Conservation (phyloP, 306 rosid species). For the Trichosanthes cucumerina region DNA sequence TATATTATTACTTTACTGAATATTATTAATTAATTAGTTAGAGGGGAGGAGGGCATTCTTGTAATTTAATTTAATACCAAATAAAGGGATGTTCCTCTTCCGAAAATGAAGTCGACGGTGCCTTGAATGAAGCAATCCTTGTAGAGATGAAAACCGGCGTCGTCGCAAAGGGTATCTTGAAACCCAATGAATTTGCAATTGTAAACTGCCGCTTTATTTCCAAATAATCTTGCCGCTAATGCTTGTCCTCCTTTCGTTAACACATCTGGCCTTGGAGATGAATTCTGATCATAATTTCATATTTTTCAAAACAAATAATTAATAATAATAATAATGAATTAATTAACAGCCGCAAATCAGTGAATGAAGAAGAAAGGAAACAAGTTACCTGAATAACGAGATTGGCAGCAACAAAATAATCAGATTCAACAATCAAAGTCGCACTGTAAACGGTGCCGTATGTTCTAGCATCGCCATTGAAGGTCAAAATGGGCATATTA, state of each 20-base stretch:
- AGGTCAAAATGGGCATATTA: slow-evolving; percentile 29
- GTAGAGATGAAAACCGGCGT: slow-evolving; percentile 30
- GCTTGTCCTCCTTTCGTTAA: slow-evolving; percentile 26
- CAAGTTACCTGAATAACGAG: slow-evolving; percentile 17
- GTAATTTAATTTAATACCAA: too few species aligned
- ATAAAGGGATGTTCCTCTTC: slow-evolving; percentile 32
- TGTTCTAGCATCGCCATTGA: slow-evolving; percentile 21
- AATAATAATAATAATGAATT: too few species aligned
- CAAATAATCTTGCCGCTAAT: slow-evolving; percentile 32
- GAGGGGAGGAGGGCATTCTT: too few species aligned
- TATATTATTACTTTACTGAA: too few species aligned
- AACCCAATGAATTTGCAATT: slow-evolving; percentile 32
- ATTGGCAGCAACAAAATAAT: slow-evolving; percentile 34
- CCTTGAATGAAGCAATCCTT: slow-evolving; percentile 38
- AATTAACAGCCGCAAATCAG: too few species aligned
- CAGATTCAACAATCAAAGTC: slow-evolving; percentile 20
- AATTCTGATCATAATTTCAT: slow-evolving; percentile 15
- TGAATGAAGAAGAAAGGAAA: too few species aligned
- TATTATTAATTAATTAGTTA: too few species aligned
- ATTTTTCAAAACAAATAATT: too few species aligned
- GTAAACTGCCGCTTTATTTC: slow-evolving; percentile 23
- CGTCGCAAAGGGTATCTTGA: slow-evolving; percentile 47
- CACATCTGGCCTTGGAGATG: slow-evolving; percentile 29
- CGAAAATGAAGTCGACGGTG: slow-evolving; percentile 31
- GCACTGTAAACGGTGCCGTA: slow-evolving; percentile 64